Base-by-base conservation (phyloP, 2,329 filamentous ascomycete species). In the Microdochium bolleyi region DNA sequence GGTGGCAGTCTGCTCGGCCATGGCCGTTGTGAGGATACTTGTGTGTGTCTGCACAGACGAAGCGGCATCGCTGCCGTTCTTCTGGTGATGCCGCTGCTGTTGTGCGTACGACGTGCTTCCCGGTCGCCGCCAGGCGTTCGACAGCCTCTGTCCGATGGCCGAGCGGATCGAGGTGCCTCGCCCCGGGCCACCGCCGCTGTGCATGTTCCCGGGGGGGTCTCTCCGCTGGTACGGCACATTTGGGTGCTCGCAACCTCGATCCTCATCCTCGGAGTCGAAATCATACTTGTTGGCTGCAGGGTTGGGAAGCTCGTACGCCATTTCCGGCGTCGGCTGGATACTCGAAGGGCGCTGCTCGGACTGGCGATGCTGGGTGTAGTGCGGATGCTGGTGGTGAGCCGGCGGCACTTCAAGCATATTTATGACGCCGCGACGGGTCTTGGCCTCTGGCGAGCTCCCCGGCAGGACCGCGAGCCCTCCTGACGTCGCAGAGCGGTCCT, bases 291-390 rank as follows among this genome's bases (percentile, higher is more conserved):
- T 52, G 2, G 48, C 51, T 24, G 52, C 48, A 4, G 49, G 57
- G 27, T 65, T 65, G 1, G 64, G 63, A 38, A 61, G 54, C 24
- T 65, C 57, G 37, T 67, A 67, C 1, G 64, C 64, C 46, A 62
- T 55, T 24, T 65, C 64, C 8, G 65, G 65, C 16, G 64, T 67
- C 9, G 56, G 57, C 32, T 67, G 65, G 56, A 67, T 64, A 51
- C 65, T 67, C 30, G 61, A 65, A 1, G 63, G 61, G 53, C 62
- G 62, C 24, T 56, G 27, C 14, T 54, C 56, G 5, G 51, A 51
- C 24, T 48, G 24, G 24, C 41, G 10, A 19, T 34, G 22, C 21
- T 48, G 27, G 10, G 2, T 21, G 24, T 49, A 25, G 8, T 49
- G 48, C 3, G 24, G 24, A n/a, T 49, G 48, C n/a, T 25, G 10